Conservation (phyloP, 371 early-diverging fungal species). For the Actinomortierella ambigua region DNA sequence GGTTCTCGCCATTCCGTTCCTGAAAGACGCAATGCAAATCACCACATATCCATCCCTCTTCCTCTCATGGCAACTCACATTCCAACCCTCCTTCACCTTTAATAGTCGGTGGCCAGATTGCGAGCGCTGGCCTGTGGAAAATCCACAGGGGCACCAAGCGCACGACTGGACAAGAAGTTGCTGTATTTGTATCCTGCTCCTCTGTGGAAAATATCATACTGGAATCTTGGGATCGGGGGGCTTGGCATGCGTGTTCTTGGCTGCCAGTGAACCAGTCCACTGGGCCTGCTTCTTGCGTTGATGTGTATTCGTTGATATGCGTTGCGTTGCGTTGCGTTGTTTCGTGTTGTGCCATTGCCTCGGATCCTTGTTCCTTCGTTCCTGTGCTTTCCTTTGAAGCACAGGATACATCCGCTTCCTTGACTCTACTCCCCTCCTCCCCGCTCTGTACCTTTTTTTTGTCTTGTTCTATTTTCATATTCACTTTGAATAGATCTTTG, state of each 20-base stretch:
- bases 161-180: slow-evolving; percentile 63
- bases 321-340: too few relatives aligned
- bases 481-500: slow-evolving; percentile 65
- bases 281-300: slow-evolving; percentile 1
- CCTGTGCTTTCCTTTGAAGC: too few relatives aligned
- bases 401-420: too few relatives aligned
- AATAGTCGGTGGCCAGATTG: slow-evolving; percentile 53
- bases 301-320: too few relatives aligned
- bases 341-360: too few relatives aligned
- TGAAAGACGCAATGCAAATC: too few relatives aligned
- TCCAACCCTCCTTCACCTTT: background rate
- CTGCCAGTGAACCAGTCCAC: too few relatives aligned
- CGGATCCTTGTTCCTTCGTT: too few relatives aligned
- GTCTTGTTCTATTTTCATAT: slow-evolving; percentile 1
- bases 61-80: background rate
- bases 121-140: slow-evolving; percentile 69
- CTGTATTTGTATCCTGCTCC: slow-evolving; percentile 62
- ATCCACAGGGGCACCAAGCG: slow-evolving; percentile 64
- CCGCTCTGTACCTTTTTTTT: slow-evolving; percentile 1
- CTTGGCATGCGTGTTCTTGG: background rate
- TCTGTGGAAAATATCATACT: background rate
- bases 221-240: background rate
- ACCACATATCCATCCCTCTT: background rate
- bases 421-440: background rate
- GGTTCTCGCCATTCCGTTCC: slow-evolving; percentile 11